phyloP scores from a whole-genome alignment of 2,329 filamentous ascomycete genomes.

The Cercospora beticola region DNA sequence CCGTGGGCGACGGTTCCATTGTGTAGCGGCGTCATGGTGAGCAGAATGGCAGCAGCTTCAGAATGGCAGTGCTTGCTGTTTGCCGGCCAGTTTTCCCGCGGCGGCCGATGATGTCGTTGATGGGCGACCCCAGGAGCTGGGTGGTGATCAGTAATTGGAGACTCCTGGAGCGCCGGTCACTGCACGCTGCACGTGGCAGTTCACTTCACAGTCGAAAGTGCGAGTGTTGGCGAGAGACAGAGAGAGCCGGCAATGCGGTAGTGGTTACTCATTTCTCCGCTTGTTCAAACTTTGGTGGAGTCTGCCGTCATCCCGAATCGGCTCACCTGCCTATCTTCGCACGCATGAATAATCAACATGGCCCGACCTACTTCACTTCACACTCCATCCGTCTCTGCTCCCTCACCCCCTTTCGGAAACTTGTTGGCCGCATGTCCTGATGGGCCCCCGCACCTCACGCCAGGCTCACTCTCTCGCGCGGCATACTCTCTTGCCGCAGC shows the following conservation, averaged over 20 bases:
- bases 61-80: not conserved
- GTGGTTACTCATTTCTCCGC: constrained; percentile 8
- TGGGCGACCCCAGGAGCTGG: constrained; percentile 17
- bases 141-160: not conserved
- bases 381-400: not conserved
- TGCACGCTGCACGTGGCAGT: constrained; percentile 6
- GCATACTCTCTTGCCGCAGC: not conserved
- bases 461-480: not conserved
- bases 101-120: not conserved
- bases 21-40: constrained; percentile 27
- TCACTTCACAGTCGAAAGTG: constrained; percentile 4
- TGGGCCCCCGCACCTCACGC: not conserved
- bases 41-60: not conserved
- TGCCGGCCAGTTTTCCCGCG: not conserved
- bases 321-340: not conserved
- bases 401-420: not conserved
- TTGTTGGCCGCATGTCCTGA: not conserved
- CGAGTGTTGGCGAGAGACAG: not conserved
- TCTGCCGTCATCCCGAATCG: not conserved
- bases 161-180: constrained; percentile 31
- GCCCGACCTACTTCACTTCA: not conserved
- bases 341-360: not conserved
- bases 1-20: constrained; percentile 16
- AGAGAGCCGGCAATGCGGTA: constrained; percentile 1
- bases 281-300: constrained; percentile 7